Conservation (phyloP, 139 green algal species). For the Chlorella sp. region DNA sequence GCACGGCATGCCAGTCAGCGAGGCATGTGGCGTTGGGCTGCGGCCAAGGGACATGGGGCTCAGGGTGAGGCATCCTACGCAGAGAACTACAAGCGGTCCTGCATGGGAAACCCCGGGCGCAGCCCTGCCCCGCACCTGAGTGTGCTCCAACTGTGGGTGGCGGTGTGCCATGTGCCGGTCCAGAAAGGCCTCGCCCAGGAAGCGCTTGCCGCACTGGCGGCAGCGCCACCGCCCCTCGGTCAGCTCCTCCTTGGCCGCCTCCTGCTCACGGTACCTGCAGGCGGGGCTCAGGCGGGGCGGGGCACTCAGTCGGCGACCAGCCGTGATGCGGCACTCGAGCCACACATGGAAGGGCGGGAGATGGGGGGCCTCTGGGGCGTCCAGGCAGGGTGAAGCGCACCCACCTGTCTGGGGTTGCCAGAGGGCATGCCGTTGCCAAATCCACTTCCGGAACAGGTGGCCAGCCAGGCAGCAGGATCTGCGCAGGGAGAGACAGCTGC, state of each 20-base stretch:
- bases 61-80: no score
- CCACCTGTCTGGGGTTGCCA: not conserved
- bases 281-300: not conserved
- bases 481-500: not conserved
- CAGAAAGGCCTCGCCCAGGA: not conserved
- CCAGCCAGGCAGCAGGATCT: not conserved
- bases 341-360: no score
- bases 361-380: no score
- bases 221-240: slow-evolving; percentile 2
- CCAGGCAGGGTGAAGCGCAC: not conserved
- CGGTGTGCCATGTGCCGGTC: not conserved
- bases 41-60: no score
- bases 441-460: not conserved
- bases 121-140: not conserved
- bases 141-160: not conserved
- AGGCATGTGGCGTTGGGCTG: not conserved
- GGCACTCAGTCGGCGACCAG: no score
- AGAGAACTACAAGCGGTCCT: no score
- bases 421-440: not conserved
- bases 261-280: not conserved
- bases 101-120: no score
- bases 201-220: slow-evolving; percentile 13
- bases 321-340: no score
- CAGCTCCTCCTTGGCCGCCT: not conserved
- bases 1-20: not conserved